phyloP scores from a whole-genome alignment of 1,284 basidiomycete genomes.

The Bjerkandera adusta region DNA sequence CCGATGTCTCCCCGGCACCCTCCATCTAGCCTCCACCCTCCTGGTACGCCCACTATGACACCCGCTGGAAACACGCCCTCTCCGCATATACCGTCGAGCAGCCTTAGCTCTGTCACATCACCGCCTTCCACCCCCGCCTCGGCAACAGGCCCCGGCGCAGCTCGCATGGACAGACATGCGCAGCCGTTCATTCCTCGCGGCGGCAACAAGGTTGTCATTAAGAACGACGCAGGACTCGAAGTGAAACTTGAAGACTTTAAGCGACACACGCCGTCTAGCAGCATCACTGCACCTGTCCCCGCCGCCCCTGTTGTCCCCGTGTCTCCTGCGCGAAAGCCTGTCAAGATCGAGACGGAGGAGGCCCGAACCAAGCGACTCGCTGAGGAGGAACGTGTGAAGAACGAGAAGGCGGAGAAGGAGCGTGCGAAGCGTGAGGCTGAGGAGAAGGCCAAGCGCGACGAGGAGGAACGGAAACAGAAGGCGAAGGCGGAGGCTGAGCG shows the following conservation, averaged over 20 bases:
- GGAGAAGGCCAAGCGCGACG: conserved; percentile 35
- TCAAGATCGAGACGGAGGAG: conserved; percentile 46
- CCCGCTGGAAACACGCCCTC: conserved; percentile 54
- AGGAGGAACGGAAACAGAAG: conserved; percentile 29
- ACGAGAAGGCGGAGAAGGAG: conserved; percentile 32
- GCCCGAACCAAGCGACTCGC: conserved; percentile 49
- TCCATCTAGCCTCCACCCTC: conserved; percentile 51
- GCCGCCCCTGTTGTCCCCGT: conserved; percentile 39
- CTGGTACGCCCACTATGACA: conserved; percentile 62
- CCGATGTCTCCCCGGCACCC: conserved; percentile 66
- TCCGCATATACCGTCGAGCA: conserved; percentile 46
- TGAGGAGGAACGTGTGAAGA: conserved; percentile 39
- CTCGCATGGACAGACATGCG: conserved; percentile 58
- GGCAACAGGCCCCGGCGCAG: conserved; percentile 36
- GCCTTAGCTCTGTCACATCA: conserved; percentile 50
- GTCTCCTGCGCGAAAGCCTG: conserved; percentile 36
- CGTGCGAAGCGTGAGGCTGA: conserved; percentile 35
- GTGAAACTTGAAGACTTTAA: conserved; percentile 53
- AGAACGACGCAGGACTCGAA: conserved; percentile 56
- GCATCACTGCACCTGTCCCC: conserved; percentile 21
- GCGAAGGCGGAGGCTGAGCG: conserved; percentile 39
- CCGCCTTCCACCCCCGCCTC: conserved; percentile 69
- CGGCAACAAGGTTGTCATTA: conserved; percentile 47
- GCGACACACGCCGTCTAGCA: conserved; percentile 34
- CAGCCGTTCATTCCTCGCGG: conserved; percentile 62